Evolutionary conservation across 108 stramenopile genomes (phyloP).

Genomic region (Cyclotella sp.): DNA sequence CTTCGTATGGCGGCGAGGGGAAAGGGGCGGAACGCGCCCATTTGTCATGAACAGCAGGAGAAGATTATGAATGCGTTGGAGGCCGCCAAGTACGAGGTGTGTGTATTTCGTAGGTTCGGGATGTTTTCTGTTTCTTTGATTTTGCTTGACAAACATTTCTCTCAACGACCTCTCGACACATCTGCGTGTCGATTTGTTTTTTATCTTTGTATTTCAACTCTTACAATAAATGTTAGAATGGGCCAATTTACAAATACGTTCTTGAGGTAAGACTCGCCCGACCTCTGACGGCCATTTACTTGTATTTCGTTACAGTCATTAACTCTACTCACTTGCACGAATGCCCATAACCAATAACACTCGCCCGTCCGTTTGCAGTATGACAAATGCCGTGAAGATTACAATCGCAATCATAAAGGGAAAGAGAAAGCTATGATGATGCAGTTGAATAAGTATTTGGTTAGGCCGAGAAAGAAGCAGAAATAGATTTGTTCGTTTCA

Average conservation of each 20-base stretch:
- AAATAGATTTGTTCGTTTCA: background rate
- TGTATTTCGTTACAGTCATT: background rate
- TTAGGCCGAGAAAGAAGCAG: constrained; percentile 42
- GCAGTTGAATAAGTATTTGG: constrained; percentile 50
- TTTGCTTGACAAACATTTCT: too few species aligned
- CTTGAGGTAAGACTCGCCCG: constrained; percentile 63
- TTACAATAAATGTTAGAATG: constrained; percentile 23
- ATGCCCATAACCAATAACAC: too few species aligned
- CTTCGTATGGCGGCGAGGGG: constrained; percentile 78
- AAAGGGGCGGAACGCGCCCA: constrained; percentile 36
- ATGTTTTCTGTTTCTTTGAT: background rate
- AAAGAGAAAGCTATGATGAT: constrained; percentile 36
- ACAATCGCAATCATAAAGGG: constrained; percentile 39
- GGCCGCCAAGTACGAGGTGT: constrained; percentile 69
- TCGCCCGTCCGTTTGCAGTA: constrained; percentile 14
- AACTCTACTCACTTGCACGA: background rate
- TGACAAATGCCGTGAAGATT: constrained; percentile 43
- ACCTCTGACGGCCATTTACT: background rate
- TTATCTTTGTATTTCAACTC: constrained; percentile 1
- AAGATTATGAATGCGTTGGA: constrained; percentile 76
- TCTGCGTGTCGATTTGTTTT: background rate
- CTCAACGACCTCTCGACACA: background rate
- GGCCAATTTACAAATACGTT: constrained; percentile 82
- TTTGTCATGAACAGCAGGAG: constrained; percentile 75
- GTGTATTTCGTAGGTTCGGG: background rate